Evolutionary conservation across 768 basidiomycete genomes (phyloP).

Genomic region (Phylloporus scabripes): DNA sequence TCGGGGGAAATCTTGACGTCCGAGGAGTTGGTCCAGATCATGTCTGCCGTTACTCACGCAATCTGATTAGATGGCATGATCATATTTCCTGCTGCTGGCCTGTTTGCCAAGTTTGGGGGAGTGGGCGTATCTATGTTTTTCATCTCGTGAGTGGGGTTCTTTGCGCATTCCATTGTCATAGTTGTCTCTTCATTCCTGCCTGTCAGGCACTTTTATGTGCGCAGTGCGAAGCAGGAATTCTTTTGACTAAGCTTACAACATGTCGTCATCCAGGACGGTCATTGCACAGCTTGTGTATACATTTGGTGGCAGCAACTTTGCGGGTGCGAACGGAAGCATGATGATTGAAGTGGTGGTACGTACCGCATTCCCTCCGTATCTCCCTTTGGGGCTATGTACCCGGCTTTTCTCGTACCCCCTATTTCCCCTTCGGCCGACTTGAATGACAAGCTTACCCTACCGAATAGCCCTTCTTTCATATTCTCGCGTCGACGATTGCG

Average conservation of each 20-base stretch:
- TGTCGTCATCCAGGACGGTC: slow-evolving; percentile 45
- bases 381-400: background rate
- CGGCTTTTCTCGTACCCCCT: background rate
- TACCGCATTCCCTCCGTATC: slow-evolving; percentile 13
- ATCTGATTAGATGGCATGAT: slow-evolving; percentile 78
- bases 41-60: slow-evolving; percentile 1
- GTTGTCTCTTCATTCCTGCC: slow-evolving; percentile 3
- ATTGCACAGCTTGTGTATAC: slow-evolving; percentile 83
- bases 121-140: slow-evolving; percentile 97
- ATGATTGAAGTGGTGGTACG: slow-evolving; percentile 97
- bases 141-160: slow-evolving; percentile 49
- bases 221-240: background rate
- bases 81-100: slow-evolving; percentile 80
- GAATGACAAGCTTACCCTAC: background rate
- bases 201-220: background rate
- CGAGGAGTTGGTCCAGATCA: background rate
- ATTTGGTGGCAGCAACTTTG: slow-evolving; percentile 82
- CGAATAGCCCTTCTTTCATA: slow-evolving; percentile 87
- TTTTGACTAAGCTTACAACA: background rate
- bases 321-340: slow-evolving; percentile 90
- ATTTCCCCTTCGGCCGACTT: background rate
- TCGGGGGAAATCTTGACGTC: background rate
- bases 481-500: slow-evolving; percentile 76
- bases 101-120: slow-evolving; percentile 77
- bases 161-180: background rate